Evolutionary conservation across 164 flowering plant genomes (phyloP).

Genomic region (Nelumbo lutea): DNA sequence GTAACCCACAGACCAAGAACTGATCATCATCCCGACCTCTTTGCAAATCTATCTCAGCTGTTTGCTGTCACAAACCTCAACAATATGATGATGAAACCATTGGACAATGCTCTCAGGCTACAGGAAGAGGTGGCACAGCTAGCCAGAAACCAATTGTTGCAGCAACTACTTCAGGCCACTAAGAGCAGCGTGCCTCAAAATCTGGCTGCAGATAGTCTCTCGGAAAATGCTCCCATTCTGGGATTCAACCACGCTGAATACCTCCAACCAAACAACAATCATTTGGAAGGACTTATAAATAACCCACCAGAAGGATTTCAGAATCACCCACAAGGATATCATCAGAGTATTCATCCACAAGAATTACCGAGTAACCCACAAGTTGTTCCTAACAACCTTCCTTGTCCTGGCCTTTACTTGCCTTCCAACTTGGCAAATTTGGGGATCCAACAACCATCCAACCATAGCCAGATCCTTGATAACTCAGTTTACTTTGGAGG

Average conservation of each 20-base stretch:
- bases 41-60: conserved; percentile 36
- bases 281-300: conserved; percentile 9
- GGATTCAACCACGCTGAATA: background rate
- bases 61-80: conserved; percentile 23
- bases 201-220: background rate
- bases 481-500: conserved; percentile 9
- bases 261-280: background rate
- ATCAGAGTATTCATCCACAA: too few relatives aligned
- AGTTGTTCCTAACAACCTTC: too few relatives aligned
- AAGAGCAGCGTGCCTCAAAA: conserved; percentile 15
- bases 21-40: conserved; percentile 39
- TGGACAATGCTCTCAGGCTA: conserved; percentile 37
- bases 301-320: too few relatives aligned
- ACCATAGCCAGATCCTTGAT: background rate
- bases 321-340: too few relatives aligned
- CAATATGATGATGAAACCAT: conserved; percentile 31
- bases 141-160: conserved; percentile 41
- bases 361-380: too few relatives aligned
- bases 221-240: background rate
- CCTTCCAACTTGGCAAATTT: background rate
- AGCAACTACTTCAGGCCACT: conserved; percentile 36
- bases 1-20: conserved; percentile 57
- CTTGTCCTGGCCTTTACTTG: background rate
- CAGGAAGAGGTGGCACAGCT: conserved; percentile 44
- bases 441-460: background rate